Evolutionary conservation across 1,284 basidiomycete genomes (phyloP).

Genomic region (Vanrija humicola): DNA sequence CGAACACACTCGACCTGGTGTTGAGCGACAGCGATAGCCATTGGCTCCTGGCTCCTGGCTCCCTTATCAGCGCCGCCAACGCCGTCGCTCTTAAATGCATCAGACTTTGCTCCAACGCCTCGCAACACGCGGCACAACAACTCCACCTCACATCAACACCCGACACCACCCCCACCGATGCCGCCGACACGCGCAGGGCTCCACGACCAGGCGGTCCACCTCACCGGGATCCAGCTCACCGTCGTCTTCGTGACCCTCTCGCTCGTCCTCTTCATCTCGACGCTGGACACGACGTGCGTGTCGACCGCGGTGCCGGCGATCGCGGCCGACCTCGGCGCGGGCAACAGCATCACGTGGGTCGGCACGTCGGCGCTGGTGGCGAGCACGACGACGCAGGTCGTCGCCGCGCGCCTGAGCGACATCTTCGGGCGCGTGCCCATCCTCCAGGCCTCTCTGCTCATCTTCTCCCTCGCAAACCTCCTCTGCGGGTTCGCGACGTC

Average conservation of each 20-base stretch:
- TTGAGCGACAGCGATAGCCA: no score
- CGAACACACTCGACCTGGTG: no score
- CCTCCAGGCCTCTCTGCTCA: conserved; percentile 18
- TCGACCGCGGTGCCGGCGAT: conserved; percentile 29
- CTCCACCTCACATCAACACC: no score
- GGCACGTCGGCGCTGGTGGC: conserved; percentile 35
- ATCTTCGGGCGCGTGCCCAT: conserved; percentile 30
- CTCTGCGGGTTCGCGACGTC: conserved; percentile 32
- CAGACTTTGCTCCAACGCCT: no score
- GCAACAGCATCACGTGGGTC: conserved; percentile 31
- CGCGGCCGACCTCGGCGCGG: conserved; percentile 25
- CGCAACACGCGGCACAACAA: no score
- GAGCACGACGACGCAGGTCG: conserved; percentile 31
- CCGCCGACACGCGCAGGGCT: background rate
- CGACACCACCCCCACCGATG: no score
- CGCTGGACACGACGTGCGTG: conserved; percentile 25
- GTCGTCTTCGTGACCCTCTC: conserved; percentile 7
- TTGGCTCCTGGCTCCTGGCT: no score
- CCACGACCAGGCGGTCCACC: conserved; percentile 4
- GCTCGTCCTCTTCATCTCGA: conserved; percentile 6
- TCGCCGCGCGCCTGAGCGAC: conserved; percentile 29
- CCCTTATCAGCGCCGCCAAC: no score
- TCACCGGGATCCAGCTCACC: conserved; percentile 4
- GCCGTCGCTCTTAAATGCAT: no score
- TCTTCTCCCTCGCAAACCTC: conserved; percentile 32